Base-by-base conservation (phyloP, 2,329 filamentous ascomycete species). In the Madurella fahalii region DNA sequence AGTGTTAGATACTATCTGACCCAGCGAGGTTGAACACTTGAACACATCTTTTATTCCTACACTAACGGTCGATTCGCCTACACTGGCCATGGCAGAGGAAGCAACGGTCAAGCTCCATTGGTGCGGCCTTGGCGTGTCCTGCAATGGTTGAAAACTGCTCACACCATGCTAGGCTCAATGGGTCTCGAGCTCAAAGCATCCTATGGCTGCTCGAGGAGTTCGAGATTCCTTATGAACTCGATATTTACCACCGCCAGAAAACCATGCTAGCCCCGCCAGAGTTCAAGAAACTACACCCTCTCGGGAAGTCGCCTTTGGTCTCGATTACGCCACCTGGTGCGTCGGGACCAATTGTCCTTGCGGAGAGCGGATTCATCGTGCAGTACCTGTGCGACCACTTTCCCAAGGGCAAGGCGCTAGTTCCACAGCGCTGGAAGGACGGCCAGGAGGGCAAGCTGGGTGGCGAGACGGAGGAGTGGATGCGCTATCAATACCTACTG, bases 201-300 rank as follows among this genome's bases (percentile, higher is more conserved):
- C 75, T 94, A 43, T 95, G 89, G 89, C 84, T 95, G 7, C 81
- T 95, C 42, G 89, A 94, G 68, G 90, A 93, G 70, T 84, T 94
- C 58, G 79, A 87, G 42, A 71, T 95, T 34, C 79, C 86, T 30
- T 96, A 95, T 72, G 83, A 92, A 58, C 73, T 96, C 54, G 83
- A 93, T 65, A 79, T 87, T 51, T 94, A 87, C 78, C 90, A 89
- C 69, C 86, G 92, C 50, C 68, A 77, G 34, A 40, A 54, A 59
- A 73, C 71, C 52, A 65, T 74, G 56, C 76, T 89, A n/a, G 92
- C 92, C 1, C 89, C 90, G 3, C 75, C 83, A 0, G 86, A 89
- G 64, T 79, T 96, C 44, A 85, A 87, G 65, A 78, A 89, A 59
- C 73, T 95, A 39, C 90, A 96, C 66, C 87, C 90, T 0, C 78